phyloP scores from a whole-genome alignment of 768 basidiomycete genomes.

The Pulveroboletus frians region DNA sequence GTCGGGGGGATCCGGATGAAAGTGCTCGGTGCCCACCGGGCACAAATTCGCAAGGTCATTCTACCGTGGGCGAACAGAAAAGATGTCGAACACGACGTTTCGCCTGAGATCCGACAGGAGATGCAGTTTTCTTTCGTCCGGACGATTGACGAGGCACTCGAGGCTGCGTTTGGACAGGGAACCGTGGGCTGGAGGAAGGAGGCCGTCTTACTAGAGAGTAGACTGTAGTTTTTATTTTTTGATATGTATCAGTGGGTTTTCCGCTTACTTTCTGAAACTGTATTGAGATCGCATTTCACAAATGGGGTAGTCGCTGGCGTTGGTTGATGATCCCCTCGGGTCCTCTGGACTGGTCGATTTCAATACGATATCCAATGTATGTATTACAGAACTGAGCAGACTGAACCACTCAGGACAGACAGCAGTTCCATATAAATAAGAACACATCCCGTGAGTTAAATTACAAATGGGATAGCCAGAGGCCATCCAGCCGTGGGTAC shows the following conservation, averaged over 20 bases:
- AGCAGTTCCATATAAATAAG: no score
- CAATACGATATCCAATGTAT: no score
- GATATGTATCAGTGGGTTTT: neutral
- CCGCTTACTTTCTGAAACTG: neutral
- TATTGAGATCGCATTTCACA: neutral
- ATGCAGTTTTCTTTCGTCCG: constrained; percentile 82
- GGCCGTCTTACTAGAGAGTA: constrained; percentile 47
- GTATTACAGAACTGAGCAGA: no score
- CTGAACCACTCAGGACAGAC: no score
- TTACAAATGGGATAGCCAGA: no score
- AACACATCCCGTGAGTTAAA: no score
- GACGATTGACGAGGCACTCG: constrained; percentile 73
- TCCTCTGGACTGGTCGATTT: no score
- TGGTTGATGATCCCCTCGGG: neutral
- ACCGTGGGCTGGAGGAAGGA: constrained; percentile 60
- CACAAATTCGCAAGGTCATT: constrained; percentile 77
- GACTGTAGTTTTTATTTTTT: constrained; percentile 33
- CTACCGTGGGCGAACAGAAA: constrained; percentile 81
- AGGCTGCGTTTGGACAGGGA: constrained; percentile 76
- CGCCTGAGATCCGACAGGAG: constrained; percentile 62
- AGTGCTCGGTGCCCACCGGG: constrained; percentile 84
- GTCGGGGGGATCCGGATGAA: constrained; percentile 94
- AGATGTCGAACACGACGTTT: constrained; percentile 83
- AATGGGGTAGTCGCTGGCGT: neutral
- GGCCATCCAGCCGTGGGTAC: no score